Evolutionary conservation across 352 stramenopile genomes (phyloP), one percentile per base, ranked within the genome.

Genomic region (Phytophthora constricta): DNA sequence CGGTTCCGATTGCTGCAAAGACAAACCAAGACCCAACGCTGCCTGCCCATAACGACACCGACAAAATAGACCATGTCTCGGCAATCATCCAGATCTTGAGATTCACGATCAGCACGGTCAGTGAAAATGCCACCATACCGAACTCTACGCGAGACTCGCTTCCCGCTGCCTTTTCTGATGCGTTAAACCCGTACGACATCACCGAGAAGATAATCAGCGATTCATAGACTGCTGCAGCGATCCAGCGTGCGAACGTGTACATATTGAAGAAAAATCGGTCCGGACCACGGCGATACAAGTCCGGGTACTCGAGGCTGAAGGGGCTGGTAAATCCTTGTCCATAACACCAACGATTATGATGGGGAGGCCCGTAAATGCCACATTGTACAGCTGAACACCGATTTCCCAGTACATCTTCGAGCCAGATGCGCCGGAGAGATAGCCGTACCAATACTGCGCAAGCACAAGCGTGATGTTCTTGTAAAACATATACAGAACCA

Each of bases 401-500:
- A 92, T 77, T 70, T 95, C 87, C 76, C 83, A 96, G 66, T 95
- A 95, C 62, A 92, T 77, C 54, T 92, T 95, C 20, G 82, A 90
- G 1, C 84, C 96, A 8, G 92, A 98, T 8, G 97, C 96, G 31
- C 95, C 95, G 14, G 90, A 98, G 58, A 95, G 95, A 42, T 98
- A 91, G 41, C 90, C 95, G 70, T 97, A 97, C 78, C 82, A 96
- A 72, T 97, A 98, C 66, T 97, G 86, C 16, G 77, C 78, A 16
- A 98, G 58, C 43, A 97, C 91, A 17, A 98, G 79, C 14, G 95
- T 92, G 50, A 97, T 94, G 79, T 98, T 98, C 73, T 98, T 98
- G 81, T 97, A 98, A 67, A 98, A 98, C 72, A 94, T 96, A 77
- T 97, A 98, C 28, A 95, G 68, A 19, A 98, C 84, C 13, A 98